These are phyloP conservation scores for Paramecium octaurelia DNA, from an alignment of 73 alveolate species.

Conservation along the genomic window DNA sequence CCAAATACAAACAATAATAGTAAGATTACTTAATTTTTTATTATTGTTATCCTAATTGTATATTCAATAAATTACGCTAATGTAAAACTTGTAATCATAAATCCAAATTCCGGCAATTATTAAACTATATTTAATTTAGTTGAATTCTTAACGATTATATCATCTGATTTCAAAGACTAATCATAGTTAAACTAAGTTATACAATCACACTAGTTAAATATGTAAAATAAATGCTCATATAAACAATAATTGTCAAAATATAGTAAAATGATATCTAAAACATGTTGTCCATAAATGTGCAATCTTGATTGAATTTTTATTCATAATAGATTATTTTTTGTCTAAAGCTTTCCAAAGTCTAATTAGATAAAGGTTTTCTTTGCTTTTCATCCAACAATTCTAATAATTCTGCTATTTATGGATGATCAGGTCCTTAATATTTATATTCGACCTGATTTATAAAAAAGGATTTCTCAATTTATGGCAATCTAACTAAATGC, in stretches of 20 bases:
- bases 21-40: neutral
- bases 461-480: neutral
- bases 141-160: neutral
- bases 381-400: conserved; percentile 1
- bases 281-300: neutral
- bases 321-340: neutral
- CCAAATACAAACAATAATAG: neutral
- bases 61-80: neutral
- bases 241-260: neutral
- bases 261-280: neutral
- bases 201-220: neutral
- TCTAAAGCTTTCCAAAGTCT: neutral
- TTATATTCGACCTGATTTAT: neutral
- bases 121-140: neutral
- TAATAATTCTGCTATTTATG: neutral
- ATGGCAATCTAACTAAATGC: neutral
- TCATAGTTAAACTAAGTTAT: neutral
- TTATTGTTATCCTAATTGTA: neutral
- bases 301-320: neutral
- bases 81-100: neutral
- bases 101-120: neutral
- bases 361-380: neutral
- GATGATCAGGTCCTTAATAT: conserved; percentile 54
- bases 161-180: neutral
- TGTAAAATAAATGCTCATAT: neutral